Evolutionary conservation across 805 yeast species (phyloP).

Genomic region (Kazachstania martiniae): DNA sequence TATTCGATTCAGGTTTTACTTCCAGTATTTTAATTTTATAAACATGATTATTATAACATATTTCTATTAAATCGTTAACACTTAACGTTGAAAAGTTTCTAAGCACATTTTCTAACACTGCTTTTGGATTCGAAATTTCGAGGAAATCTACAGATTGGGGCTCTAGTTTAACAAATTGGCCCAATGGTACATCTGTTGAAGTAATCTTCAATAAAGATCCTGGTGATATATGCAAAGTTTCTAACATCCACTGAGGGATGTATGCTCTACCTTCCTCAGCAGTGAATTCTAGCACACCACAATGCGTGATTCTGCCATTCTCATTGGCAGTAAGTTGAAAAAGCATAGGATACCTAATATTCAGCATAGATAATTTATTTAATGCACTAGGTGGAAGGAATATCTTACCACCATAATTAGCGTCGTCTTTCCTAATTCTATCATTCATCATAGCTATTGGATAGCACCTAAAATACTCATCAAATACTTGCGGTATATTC

Average conservation of each 20-base stretch:
- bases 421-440: conserved; percentile 53
- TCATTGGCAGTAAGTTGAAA: conserved; percentile 69
- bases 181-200: conserved; percentile 72
- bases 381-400: conserved; percentile 90
- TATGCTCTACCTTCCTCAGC: conserved; percentile 97
- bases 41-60: conserved; percentile 67
- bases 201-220: conserved; percentile 74
- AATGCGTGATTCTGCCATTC: conserved; percentile 53
- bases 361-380: conserved; percentile 77
- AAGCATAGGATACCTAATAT: conserved; percentile 92
- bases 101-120: conserved; percentile 86
- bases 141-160: conserved; percentile 92
- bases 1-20: conserved; percentile 61
- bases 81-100: conserved; percentile 84
- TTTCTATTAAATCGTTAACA: conserved; percentile 72
- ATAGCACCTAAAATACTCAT: conserved; percentile 84
- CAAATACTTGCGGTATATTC: conserved; percentile 42
- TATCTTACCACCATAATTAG: conserved; percentile 92
- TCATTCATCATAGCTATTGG: conserved; percentile 89
- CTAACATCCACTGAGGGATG: conserved; percentile 95
- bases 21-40: conserved; percentile 80
- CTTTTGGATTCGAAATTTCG: conserved; percentile 91
- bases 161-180: conserved; percentile 82
- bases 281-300: conserved; percentile 91
- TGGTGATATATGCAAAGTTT: conserved; percentile 55